These are phyloP conservation scores for Pseudoperonospora humuli DNA, from an alignment of 352 stramenopile species.

Conservation along the genomic window DNA sequence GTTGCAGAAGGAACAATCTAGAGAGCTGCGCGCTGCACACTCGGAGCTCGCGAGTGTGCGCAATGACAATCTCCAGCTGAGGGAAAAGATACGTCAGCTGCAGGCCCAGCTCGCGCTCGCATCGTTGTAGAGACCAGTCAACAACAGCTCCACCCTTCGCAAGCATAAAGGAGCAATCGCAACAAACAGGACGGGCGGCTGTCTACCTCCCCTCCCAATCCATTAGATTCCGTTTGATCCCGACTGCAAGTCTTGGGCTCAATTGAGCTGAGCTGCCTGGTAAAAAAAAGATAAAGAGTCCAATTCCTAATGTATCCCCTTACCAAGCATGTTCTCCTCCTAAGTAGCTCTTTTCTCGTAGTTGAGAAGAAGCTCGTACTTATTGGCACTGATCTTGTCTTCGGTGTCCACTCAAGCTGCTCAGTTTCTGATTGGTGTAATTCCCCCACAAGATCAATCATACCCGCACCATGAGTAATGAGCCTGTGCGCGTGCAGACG, in stretches of 20 bases:
- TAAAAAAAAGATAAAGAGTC: too few species aligned
- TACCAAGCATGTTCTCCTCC: too few species aligned
- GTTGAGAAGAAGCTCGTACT: background rate
- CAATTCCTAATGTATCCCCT: too few species aligned
- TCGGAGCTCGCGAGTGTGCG: slow-evolving; percentile 35
- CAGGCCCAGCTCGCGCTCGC: slow-evolving; percentile 48
- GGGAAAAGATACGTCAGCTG: slow-evolving; percentile 55
- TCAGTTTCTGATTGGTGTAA: slow-evolving; percentile 16
- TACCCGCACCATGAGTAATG: slow-evolving; percentile 14
- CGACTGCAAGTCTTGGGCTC: slow-evolving; percentile 1
- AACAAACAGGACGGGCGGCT: slow-evolving; percentile 19
- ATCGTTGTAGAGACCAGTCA: slow-evolving; percentile 29
- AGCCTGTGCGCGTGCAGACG: slow-evolving; percentile 59
- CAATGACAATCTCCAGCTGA: slow-evolving; percentile 53
- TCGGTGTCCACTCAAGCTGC: slow-evolving; percentile 8
- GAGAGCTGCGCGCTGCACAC: slow-evolving; percentile 47
- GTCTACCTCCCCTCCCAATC: slow-evolving; percentile 12
- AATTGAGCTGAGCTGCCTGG: slow-evolving; percentile 2
- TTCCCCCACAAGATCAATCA: background rate
- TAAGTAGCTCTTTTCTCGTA: too few species aligned
- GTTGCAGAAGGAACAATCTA: slow-evolving; percentile 47
- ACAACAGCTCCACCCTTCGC: slow-evolving; percentile 2
- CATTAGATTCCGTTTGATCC: slow-evolving; percentile 13
- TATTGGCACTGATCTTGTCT: background rate
- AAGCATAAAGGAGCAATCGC: slow-evolving; percentile 12